phyloP scores from a whole-genome alignment of 768 basidiomycete genomes.

The Suillus clintonianus region DNA sequence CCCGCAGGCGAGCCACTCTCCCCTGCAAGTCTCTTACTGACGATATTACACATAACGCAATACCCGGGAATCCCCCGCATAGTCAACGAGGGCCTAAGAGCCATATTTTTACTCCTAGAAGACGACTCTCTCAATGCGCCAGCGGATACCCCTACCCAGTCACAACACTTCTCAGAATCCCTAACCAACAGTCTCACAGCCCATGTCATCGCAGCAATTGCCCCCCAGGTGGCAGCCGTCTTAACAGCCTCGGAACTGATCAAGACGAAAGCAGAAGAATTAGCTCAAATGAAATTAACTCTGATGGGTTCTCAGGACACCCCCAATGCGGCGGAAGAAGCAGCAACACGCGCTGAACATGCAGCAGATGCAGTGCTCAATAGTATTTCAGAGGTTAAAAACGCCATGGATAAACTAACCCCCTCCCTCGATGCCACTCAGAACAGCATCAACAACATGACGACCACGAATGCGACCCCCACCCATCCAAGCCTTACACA shows the following conservation, averaged over 20 bases:
- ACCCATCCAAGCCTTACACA: too few relatives aligned
- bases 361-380: background rate
- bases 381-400: background rate
- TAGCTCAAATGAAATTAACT: background rate
- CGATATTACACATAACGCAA: background rate
- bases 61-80: background rate
- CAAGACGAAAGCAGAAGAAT: background rate
- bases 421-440: background rate
- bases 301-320: too few relatives aligned
- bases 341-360: background rate
- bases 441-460: background rate
- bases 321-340: background rate
- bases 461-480: background rate
- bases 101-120: background rate
- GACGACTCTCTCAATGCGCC: background rate
- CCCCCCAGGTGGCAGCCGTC: background rate
- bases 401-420: background rate
- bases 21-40: background rate
- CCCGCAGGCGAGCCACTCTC: background rate
- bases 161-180: background rate
- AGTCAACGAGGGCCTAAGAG: background rate
- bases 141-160: too few relatives aligned
- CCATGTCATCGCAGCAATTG: background rate
- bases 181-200: background rate
- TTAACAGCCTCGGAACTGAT: background rate